These are phyloP conservation scores for Claviceps sp. DNA, from an alignment of 2,329 filamentous ascomycete genomes.

Conservation along the genomic window DNA sequence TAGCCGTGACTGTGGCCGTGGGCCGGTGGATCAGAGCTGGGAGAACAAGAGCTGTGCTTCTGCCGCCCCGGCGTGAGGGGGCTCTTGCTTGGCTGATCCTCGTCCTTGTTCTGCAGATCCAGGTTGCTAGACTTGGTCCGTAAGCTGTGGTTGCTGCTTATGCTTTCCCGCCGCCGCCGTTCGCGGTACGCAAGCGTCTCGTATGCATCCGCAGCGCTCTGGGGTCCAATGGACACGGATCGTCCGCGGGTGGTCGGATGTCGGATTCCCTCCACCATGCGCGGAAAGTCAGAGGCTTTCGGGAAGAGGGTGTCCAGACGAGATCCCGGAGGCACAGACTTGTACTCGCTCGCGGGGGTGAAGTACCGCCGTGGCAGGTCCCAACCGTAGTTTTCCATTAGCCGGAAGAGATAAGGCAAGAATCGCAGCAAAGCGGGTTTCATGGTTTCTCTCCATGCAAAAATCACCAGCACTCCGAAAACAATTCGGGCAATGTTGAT, in stretches of 20 bases:
- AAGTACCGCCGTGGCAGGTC: conserved; percentile 84
- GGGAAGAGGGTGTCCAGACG: conserved; percentile 76
- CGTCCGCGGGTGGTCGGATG: conserved; percentile 58
- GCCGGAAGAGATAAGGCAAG: conserved; percentile 76
- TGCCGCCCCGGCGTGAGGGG: conserved; percentile 32
- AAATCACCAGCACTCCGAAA: conserved; percentile 70
- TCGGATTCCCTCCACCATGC: conserved; percentile 68
- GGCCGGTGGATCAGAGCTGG: conserved; percentile 51
- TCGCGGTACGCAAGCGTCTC: conserved; percentile 89
- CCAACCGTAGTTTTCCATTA: conserved; percentile 67
- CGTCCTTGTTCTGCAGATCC: conserved; percentile 26
- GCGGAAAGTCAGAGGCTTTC: conserved; percentile 73
- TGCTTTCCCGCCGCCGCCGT: conserved; percentile 40
- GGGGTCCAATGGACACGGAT: conserved; percentile 80
- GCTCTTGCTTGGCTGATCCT: conserved; percentile 24
- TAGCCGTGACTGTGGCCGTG: conserved; percentile 9
- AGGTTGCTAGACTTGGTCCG: conserved; percentile 29
- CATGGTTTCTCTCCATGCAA: conserved; percentile 79
- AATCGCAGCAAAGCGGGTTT: conserved; percentile 69
- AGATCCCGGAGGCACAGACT: conserved; percentile 58
- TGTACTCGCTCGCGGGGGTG: conserved; percentile 79
- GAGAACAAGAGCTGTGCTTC: conserved; percentile 28
- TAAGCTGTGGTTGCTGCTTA: conserved; percentile 36
- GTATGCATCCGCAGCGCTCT: conserved; percentile 92
- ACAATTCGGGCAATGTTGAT: conserved; percentile 55